Evolutionary conservation across 768 basidiomycete species (phyloP).

Genomic region (Lactarius pseudohatsudake): DNA sequence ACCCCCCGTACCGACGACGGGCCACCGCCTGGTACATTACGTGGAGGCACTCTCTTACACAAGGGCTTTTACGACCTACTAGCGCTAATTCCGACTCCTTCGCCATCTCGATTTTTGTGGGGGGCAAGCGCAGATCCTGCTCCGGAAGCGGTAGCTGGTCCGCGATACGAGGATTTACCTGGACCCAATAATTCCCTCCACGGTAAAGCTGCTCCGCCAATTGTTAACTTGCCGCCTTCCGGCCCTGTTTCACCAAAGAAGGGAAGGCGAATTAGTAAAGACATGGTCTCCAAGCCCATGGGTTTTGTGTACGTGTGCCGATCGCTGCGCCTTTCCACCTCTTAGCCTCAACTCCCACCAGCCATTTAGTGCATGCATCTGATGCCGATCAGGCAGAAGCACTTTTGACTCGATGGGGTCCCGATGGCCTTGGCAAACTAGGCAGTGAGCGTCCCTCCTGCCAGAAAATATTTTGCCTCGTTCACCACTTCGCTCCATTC

Average conservation of each 20-base stretch:
- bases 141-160: conserved; percentile 54
- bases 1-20: conserved; percentile 39
- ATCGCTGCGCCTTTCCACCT: conserved; percentile 25
- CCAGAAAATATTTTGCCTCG: conserved; percentile 19
- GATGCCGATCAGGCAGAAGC: conserved; percentile 88
- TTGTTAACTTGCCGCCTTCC: conserved; percentile 37
- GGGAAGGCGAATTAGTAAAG: conserved; percentile 73
- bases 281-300: conserved; percentile 83
- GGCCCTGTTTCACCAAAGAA: conserved; percentile 43
- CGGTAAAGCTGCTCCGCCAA: conserved; percentile 25
- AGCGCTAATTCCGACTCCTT: conserved; percentile 65
- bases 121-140: conserved; percentile 39
- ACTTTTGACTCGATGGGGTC: conserved; percentile 83
- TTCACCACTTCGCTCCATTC: conserved; percentile 30
- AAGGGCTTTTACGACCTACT: conserved; percentile 90
- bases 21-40: conserved; percentile 50
- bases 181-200: conserved; percentile 35
- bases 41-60: conserved; percentile 74
- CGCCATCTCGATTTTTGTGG: conserved; percentile 66
- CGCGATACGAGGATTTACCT: conserved; percentile 63
- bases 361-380: conserved; percentile 88
- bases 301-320: conserved; percentile 72
- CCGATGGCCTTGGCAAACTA: conserved; percentile 84
- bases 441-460: conserved; percentile 56
- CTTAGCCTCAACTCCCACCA: conserved; percentile 38